Evolutionary conservation across 2,329 filamentous ascomycete genomes (phyloP), one percentile per base, ranked within the genome.

Genomic region (Pseudonectria buxi): DNA sequence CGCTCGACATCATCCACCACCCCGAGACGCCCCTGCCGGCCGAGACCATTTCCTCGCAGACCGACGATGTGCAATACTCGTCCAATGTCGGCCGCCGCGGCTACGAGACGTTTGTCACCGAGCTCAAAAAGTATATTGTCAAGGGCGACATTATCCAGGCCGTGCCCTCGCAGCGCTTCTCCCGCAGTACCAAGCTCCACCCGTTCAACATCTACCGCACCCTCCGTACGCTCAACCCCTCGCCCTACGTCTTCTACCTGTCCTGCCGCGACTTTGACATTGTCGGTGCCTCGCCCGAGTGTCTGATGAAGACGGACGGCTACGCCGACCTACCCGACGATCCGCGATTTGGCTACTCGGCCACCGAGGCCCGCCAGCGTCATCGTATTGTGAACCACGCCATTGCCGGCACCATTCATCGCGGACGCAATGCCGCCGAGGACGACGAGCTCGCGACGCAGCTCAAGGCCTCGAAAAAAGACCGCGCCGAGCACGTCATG

Each of bases 201-300:
- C 90, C 92, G 0, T 98, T 96, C 73, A 98, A 96, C 69, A 86
- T 98, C 53, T 98, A 96, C 71, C 81, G 90, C 36, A 87, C 95
- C 59, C 74, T 98, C 26, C 86, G 92, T 44, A 95, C 87, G n/a
- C 86, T 96, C 55, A 98, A 98, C 59, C 92, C 92, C 0, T 95
- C 88, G 7, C 92, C 92, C 0, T 98, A 98, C 63, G 78, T 98
- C 25, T 98, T 98, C 71, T 98, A 89, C 65, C 78, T 98, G 43
- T 81, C 92, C 60, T 96, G 90, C 65, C 74, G 76, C 41, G 83
- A 86, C 55, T 96, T 98, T 65, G 86, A 95, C 59, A 89, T 98
- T 47, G 83, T 98, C 10, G 92, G 92, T 40, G 92, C 92, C 26
- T 94, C 86, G 39, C 92, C 92, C 2, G 92, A 98, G 65, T 76